A percentile compares a stretch with the other conserved stretches of the same genome.
These are phyloP conservation scores for Diaporthe sp. DNA, from an alignment of 2,329 filamentous ascomycete genomes.

Conservation along the genomic window DNA sequence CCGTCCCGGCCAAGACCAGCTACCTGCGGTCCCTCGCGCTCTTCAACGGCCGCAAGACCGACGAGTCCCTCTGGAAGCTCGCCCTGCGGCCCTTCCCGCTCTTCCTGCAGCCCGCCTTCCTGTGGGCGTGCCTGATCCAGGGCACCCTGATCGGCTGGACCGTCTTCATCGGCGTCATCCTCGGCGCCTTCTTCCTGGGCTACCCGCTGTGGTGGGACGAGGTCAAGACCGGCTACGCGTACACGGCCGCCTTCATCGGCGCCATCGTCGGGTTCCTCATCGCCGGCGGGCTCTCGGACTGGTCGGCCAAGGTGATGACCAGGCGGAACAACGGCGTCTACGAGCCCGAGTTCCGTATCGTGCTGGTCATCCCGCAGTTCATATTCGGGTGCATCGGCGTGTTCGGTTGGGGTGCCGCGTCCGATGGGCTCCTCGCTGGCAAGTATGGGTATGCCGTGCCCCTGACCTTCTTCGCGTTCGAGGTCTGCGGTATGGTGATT, in stretches of 20 bases:
- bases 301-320: slow-evolving; percentile 78
- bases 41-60: slow-evolving; percentile 86
- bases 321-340: slow-evolving; percentile 83
- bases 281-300: slow-evolving; percentile 82
- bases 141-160: slow-evolving; percentile 96
- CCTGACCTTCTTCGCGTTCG: slow-evolving; percentile 85
- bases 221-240: slow-evolving; percentile 86
- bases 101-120: slow-evolving; percentile 85
- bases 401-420: slow-evolving; percentile 86
- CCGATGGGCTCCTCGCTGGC: slow-evolving; percentile 65
- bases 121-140: slow-evolving; percentile 86
- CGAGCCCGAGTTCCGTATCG: slow-evolving; percentile 90
- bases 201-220: slow-evolving; percentile 87
- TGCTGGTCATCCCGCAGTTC: slow-evolving; percentile 86
- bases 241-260: slow-evolving; percentile 88
- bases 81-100: slow-evolving; percentile 84
- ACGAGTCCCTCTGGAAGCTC: slow-evolving; percentile 78
- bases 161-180: slow-evolving; percentile 87
- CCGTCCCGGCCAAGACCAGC: slow-evolving; percentile 64
- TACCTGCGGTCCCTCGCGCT: slow-evolving; percentile 73
- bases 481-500: slow-evolving; percentile 92
- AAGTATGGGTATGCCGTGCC: slow-evolving; percentile 81
- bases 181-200: slow-evolving; percentile 85
- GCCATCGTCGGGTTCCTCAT: slow-evolving; percentile 82
- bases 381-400: slow-evolving; percentile 83